Base-by-base conservation (phyloP, 352 stramenopile genomes). In the Globisporangium radiosum region DNA sequence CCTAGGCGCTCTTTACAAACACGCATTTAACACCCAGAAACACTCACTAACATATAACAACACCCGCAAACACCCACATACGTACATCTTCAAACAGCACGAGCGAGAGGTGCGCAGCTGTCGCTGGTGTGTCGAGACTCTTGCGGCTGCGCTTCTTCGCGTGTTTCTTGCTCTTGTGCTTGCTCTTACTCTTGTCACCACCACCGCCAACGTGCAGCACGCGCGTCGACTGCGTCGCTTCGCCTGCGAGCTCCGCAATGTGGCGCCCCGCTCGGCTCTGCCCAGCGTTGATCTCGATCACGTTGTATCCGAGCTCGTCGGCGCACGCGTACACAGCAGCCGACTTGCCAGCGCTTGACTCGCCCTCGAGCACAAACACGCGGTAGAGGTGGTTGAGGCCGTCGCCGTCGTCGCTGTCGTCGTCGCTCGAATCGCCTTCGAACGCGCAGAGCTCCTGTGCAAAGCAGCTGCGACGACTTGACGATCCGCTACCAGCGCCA, bases 271-370 rank as follows among this genome's bases (percentile, higher is more conserved):
- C 83, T 3, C 85, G 85, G 52, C 77, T 79, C 55, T 92, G 83
- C 37, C 78, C 79, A 0, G 85, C 85, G 52, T 94, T 92, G 64
- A 94, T 92, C 59, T 94, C 85, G 48, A 94, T 89, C 38, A 94
- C 82, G 56, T 94, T 65, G 60, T 86, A 94, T 7, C 85, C 85
- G 17, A 92, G 65, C 59, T 92, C 85, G 59, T 88, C 78, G 0
- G 85, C 82, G 25, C 85, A 94, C 1, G 82, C 85, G 49, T 89
- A 91, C 8, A 92, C 82, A 1, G 78, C 74, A n/a, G 80, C 78
- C 5, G 82, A 92, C 64, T 94, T 94, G 50, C 85, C 85, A 3
- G 76, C 66, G 33, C 82, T 81, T 7, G 81, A 82, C 42, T 86
- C 78, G 5, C 84, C 84, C 38, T 91, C 64, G n/a, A 94, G 51